Conservation (phyloP, 148 eudicot species). For the Euryodendron excelsum region DNA sequence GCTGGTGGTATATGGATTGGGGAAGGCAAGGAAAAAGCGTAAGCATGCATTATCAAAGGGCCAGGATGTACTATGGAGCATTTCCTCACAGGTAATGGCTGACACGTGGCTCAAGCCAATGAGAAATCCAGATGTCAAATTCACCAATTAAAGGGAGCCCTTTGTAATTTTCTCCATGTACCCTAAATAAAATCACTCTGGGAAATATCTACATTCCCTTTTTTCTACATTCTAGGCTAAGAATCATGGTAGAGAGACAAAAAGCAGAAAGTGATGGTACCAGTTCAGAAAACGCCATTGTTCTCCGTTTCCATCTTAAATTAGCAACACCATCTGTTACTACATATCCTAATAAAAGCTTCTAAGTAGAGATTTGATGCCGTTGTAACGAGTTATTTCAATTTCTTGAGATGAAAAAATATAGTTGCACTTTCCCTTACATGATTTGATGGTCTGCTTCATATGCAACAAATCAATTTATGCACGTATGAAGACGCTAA, state of each 20-base stretch:
- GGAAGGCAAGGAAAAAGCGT: constrained; percentile 53
- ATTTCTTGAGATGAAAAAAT: background rate
- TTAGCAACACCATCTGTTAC: background rate
- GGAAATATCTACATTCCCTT: no score
- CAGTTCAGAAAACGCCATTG: background rate
- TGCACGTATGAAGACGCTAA: background rate
- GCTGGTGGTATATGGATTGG: constrained; percentile 73
- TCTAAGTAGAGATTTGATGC: background rate
- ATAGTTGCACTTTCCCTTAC: background rate
- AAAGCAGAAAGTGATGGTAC: background rate
- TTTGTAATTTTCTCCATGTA: background rate
- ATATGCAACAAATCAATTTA: background rate
- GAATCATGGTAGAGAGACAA: background rate
- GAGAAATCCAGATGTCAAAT: constrained; percentile 85
- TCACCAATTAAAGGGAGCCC: constrained; percentile 41
- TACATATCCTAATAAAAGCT: background rate
- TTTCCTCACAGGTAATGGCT: constrained; percentile 80
- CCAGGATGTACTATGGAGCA: constrained; percentile 76
- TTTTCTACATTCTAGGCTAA: background rate
- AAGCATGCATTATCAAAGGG: constrained; percentile 41
- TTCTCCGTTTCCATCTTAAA: background rate
- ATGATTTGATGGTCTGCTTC: background rate
- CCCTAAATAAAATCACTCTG: no score
- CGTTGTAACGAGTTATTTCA: background rate
- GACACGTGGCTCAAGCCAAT: constrained; percentile 97